phyloP scores from a whole-genome alignment of 179 eudicot species.

The Amaranthus tricolor region DNA sequence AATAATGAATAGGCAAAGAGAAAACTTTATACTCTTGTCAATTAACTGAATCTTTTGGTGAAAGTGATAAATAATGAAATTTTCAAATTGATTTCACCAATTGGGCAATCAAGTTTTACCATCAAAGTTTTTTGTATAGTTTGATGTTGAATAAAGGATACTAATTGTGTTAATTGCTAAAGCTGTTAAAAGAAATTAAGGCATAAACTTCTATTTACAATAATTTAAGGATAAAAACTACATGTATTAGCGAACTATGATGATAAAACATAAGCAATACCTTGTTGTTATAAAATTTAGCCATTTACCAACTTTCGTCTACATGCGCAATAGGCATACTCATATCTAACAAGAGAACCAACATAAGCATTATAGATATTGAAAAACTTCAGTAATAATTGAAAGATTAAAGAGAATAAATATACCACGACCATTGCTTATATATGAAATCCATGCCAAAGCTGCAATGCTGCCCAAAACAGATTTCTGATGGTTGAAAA shows the following conservation, averaged over 20 bases:
- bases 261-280: conserved; percentile 28
- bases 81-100: too few relatives aligned
- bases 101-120: too few relatives aligned
- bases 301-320: conserved; percentile 98
- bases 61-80: too few relatives aligned
- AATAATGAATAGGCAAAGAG: too few relatives aligned
- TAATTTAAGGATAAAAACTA: neutral
- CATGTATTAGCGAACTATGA: neutral
- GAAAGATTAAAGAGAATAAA: neutral
- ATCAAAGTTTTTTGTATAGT: neutral
- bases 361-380: neutral
- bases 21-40: too few relatives aligned
- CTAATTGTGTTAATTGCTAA: neutral
- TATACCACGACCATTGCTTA: conserved; percentile 95
- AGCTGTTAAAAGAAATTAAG: neutral
- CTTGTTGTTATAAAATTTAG: conserved; percentile 95
- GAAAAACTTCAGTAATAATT: neutral
- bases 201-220: neutral
- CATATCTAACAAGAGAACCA: conserved; percentile 59
- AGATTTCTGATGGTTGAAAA: conserved; percentile 78
- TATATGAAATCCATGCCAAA: conserved; percentile 86
- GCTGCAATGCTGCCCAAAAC: conserved; percentile 86
- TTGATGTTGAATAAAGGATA: neutral
- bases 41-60: too few relatives aligned
- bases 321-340: conserved; percentile 97